Evolutionary conservation across 2,329 filamentous ascomycete genomes (phyloP).

Genomic region (Sclerotinia borealis): DNA sequence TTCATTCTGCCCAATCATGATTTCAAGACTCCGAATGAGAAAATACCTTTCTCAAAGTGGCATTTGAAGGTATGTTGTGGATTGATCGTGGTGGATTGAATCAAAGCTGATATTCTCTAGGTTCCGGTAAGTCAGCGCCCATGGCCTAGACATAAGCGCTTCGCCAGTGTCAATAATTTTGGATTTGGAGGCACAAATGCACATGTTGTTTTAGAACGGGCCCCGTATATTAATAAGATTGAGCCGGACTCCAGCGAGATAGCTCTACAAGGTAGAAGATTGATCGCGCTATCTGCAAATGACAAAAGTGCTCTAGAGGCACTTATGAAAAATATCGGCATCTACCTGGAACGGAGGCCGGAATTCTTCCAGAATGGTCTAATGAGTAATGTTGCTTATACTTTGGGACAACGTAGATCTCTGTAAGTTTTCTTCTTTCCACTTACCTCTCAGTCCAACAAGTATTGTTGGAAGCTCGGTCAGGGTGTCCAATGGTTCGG

Average conservation of each 20-base stretch:
- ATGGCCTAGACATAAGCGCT: conserved; percentile 37
- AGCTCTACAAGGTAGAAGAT: conserved; percentile 29
- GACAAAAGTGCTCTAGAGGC: conserved; percentile 25
- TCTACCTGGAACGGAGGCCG: conserved; percentile 28
- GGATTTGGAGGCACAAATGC: conserved; percentile 22
- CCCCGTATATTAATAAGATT: conserved; percentile 27
- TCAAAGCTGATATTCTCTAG: conserved; percentile 16
- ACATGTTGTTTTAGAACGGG: conserved; percentile 21
- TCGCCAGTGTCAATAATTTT: conserved; percentile 36
- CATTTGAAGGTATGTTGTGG: conserved; percentile 31
- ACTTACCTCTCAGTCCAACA: not conserved
- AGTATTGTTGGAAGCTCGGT: no score
- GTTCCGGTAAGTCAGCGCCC: conserved; percentile 29
- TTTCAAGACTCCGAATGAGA: conserved; percentile 35
- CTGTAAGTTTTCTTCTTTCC: conserved; percentile 5
- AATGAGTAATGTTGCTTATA: conserved; percentile 30
- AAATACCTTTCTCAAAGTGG: conserved; percentile 35
- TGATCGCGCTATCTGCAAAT: conserved; percentile 27
- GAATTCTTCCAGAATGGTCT: conserved; percentile 30
- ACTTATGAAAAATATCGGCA: conserved; percentile 28
- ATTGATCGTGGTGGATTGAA: not conserved
- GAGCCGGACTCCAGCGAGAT: conserved; percentile 16
- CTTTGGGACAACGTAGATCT: conserved; percentile 27
- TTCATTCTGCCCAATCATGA: conserved; percentile 21
- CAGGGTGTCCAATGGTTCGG: no score